A percentile compares a stretch with the other conserved stretches of the same genome.
phyloP scores from a whole-genome alignment of 768 basidiomycete genomes.

The Tricholoma matsutake region DNA sequence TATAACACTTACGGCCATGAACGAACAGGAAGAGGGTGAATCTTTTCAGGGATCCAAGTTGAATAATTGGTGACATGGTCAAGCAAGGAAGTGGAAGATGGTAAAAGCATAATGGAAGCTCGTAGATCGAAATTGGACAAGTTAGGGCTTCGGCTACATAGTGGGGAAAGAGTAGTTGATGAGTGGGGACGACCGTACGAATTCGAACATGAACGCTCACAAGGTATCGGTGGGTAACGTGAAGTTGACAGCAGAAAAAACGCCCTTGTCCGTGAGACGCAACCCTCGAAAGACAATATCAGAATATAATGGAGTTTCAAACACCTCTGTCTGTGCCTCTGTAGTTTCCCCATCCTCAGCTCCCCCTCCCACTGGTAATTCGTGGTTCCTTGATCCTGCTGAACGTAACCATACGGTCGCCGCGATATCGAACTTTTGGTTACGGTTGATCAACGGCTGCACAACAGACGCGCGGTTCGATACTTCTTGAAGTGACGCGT shows the following conservation, averaged over 20 bases:
- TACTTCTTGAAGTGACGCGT: conserved; percentile 2
- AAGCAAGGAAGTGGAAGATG: conserved; percentile 27
- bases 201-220: conserved; percentile 17
- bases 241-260: conserved; percentile 22
- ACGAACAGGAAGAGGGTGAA: conserved; percentile 24
- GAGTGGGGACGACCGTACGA: background rate
- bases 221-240: conserved; percentile 29
- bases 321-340: conserved; percentile 12
- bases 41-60: conserved; percentile 26
- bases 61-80: conserved; percentile 28
- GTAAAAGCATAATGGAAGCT: conserved; percentile 35
- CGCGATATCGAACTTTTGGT: conserved; percentile 19
- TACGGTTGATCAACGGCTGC: conserved; percentile 11
- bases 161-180: background rate
- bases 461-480: conserved; percentile 7
- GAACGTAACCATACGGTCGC: conserved; percentile 18
- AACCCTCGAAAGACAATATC: conserved; percentile 28
- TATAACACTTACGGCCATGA: conserved; percentile 24
- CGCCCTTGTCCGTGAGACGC: conserved; percentile 21
- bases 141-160: conserved; percentile 18
- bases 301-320: conserved; percentile 17
- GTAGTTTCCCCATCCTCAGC: conserved; percentile 1
- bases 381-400: conserved; percentile 2
- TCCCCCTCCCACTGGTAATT: background rate
- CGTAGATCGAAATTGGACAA: conserved; percentile 32